A percentile compares a stretch with the other conserved stretches of the same genome.
Conservation (phyloP, 1,284 basidiomycete species). For the Ceratobasidium theobromae region DNA sequence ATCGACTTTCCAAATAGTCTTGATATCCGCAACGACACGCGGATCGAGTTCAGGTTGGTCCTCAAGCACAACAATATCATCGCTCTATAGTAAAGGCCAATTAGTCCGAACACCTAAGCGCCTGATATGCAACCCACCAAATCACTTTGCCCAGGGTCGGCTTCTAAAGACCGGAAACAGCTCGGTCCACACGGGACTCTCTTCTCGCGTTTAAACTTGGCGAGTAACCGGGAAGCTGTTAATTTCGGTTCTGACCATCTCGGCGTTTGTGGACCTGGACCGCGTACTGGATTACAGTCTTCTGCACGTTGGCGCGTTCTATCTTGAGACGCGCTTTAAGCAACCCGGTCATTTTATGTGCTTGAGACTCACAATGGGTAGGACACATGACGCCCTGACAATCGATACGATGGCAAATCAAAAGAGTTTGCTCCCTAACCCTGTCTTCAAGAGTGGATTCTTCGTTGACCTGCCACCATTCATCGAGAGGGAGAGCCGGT, state of each 20-base stretch:
- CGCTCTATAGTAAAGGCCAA: background rate
- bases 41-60: background rate
- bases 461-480: background rate
- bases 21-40: background rate
- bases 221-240: background rate
- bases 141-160: background rate
- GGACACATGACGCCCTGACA: background rate
- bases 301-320: background rate
- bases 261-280: background rate
- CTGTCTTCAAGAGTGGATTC: background rate
- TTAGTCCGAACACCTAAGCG: background rate
- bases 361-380: constrained; percentile 2
- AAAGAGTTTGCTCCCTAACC: background rate
- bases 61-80: background rate
- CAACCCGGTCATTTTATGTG: background rate
- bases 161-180: background rate
- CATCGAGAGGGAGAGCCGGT: constrained; percentile 1
- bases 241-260: background rate
- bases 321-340: background rate
- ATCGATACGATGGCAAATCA: background rate
- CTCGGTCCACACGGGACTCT: background rate
- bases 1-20: background rate
- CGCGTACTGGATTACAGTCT: background rate
- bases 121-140: background rate
- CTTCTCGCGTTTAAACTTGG: background rate